A percentile compares a stretch with the other conserved stretches of the same genome.
These are phyloP conservation scores for Exutisphaerella laricina DNA, from an alignment of 2,329 filamentous ascomycete species.

Conservation along the genomic window DNA sequence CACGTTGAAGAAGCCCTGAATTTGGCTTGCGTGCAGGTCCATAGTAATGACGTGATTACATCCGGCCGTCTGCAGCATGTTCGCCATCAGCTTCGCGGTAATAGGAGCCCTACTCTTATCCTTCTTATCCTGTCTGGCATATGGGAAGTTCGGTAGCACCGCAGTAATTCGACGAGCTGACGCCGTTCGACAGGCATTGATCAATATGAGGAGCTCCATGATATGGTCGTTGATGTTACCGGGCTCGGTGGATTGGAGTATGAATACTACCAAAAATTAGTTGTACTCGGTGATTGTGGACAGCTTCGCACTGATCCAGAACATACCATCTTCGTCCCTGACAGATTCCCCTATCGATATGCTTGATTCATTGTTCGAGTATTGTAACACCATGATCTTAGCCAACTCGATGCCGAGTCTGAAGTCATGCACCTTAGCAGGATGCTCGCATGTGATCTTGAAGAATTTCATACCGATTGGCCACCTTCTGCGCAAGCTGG, in stretches of 20 bases:
- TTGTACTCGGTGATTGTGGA: too few species aligned
- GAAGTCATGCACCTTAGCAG: too few species aligned
- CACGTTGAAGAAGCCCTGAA: slow-evolving; percentile 92
- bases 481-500: slow-evolving; percentile 63
- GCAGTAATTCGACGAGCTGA: slow-evolving; percentile 88
- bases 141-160: slow-evolving; percentile 93
- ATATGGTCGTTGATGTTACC: slow-evolving; percentile 97
- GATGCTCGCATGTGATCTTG: too few species aligned
- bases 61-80: slow-evolving; percentile 93
- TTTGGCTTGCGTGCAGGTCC: slow-evolving; percentile 91
- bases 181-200: slow-evolving; percentile 85
- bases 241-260: slow-evolving; percentile 88
- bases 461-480: slow-evolving; percentile 57
- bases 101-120: slow-evolving; percentile 95
- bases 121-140: slow-evolving; percentile 96
- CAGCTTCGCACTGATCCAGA: too few species aligned
- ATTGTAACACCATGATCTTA: slow-evolving; percentile 74
- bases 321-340: slow-evolving; percentile 84
- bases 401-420: slow-evolving; percentile 72
- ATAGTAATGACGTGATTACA: slow-evolving; percentile 94
- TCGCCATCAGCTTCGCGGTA: slow-evolving; percentile 89
- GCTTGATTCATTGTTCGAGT: slow-evolving; percentile 80
- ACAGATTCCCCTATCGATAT: slow-evolving; percentile 96
- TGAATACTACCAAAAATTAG: slow-evolving; percentile 61
- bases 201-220: slow-evolving; percentile 98